Conservation (phyloP, 179 eudicot genomes). For the Beta macrorhiza region DNA sequence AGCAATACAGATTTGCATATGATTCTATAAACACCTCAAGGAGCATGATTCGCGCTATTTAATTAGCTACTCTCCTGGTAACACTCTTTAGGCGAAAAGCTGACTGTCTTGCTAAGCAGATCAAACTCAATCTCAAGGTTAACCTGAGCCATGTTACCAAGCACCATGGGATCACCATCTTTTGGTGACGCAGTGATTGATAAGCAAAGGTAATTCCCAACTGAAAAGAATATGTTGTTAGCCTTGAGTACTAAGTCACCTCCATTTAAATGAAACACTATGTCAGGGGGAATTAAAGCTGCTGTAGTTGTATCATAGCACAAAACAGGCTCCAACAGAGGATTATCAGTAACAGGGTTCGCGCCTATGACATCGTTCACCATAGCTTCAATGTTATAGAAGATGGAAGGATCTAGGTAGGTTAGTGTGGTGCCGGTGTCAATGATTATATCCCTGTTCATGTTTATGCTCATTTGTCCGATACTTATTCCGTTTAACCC, state of each 20-base stretch:
- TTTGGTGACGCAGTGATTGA: slow-evolving; percentile 7
- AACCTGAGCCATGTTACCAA: slow-evolving; percentile 26
- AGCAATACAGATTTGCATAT: background rate
- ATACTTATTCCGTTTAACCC: slow-evolving; percentile 13
- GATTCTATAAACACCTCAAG: background rate
- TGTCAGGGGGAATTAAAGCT: slow-evolving; percentile 18
- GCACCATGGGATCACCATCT: slow-evolving; percentile 24
- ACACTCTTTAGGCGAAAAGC: slow-evolving; percentile 18
- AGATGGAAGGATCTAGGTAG: slow-evolving; percentile 20
- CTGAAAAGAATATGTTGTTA: slow-evolving; percentile 6
- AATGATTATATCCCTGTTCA: slow-evolving; percentile 11
- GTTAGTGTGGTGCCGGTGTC: slow-evolving; percentile 22
- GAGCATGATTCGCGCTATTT: background rate
- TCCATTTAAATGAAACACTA: slow-evolving; percentile 10
- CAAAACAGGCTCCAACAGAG: background rate
- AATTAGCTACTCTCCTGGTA: background rate
- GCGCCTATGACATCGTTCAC: slow-evolving; percentile 18
- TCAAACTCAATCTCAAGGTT: slow-evolving; percentile 20
- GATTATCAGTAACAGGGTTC: slow-evolving; percentile 9
- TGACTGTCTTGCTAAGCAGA: slow-evolving; percentile 16
- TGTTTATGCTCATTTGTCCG: background rate
- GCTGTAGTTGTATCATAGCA: slow-evolving; percentile 18
- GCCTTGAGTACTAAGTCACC: slow-evolving; percentile 17
- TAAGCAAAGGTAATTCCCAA: slow-evolving; percentile 5
- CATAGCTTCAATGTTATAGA: slow-evolving; percentile 16